Evolutionary conservation across 2,329 filamentous ascomycete genomes (phyloP).

Genomic region (Colletotrichum sp.): DNA sequence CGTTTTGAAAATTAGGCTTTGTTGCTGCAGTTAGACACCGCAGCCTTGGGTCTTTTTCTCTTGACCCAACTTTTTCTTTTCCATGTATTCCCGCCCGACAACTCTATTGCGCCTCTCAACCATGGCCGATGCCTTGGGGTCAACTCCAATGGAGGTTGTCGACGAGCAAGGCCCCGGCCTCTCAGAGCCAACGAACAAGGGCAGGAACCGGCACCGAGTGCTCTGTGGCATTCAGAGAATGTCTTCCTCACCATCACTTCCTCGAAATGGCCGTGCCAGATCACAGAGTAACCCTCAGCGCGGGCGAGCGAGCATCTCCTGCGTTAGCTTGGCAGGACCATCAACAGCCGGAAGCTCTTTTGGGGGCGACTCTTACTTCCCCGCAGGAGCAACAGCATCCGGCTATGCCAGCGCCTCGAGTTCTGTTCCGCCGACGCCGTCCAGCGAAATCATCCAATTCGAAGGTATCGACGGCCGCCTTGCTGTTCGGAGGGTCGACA

Average conservation of each 20-base stretch:
- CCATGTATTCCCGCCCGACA: background rate
- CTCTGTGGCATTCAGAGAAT: slow-evolving; percentile 80
- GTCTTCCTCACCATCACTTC: slow-evolving; percentile 78
- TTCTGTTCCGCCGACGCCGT: slow-evolving; percentile 44
- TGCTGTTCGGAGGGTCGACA: slow-evolving; percentile 60
- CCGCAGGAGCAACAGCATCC: slow-evolving; percentile 28
- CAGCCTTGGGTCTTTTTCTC: background rate
- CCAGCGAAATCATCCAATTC: slow-evolving; percentile 42
- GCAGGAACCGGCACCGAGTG: slow-evolving; percentile 72
- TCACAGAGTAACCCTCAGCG: slow-evolving; percentile 74
- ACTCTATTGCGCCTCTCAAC: background rate
- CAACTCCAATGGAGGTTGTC: slow-evolving; percentile 23
- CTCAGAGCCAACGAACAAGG: slow-evolving; percentile 52
- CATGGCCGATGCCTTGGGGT: slow-evolving; percentile 15
- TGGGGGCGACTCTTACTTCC: slow-evolving; percentile 30
- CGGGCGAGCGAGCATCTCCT: slow-evolving; percentile 55
- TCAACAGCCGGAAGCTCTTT: slow-evolving; percentile 32
- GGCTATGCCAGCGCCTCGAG: slow-evolving; percentile 37
- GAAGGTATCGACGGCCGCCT: slow-evolving; percentile 52
- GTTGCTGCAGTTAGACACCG: background rate
- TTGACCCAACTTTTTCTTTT: background rate
- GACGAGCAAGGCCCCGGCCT: slow-evolving; percentile 27
- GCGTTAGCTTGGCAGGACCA: slow-evolving; percentile 54
- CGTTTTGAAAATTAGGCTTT: background rate
- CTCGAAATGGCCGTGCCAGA: slow-evolving; percentile 65